Base-by-base conservation (phyloP, 169 alveolate genomes). In the Perkinsus olseni region DNA sequence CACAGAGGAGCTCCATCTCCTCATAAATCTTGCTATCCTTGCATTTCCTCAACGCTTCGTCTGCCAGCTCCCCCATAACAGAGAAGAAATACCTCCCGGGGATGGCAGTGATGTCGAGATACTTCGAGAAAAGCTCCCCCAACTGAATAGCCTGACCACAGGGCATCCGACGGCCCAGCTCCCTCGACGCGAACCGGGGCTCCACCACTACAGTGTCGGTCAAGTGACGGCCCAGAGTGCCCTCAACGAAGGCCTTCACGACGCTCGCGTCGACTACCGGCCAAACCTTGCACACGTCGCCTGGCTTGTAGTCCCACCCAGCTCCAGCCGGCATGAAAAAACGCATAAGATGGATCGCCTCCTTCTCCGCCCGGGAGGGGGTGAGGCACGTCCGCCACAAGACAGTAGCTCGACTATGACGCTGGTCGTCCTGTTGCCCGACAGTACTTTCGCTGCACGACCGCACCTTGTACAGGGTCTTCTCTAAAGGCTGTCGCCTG, bases 81-180 rank as follows among this genome's bases (percentile, higher is more conserved):
- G 92, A 93, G 28, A 96, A 91, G 91, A 96, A 95, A 91, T 94
- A 96, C 74, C 98, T 91, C 51, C 96, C 93, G 1, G 98, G 97
- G 6, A 96, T 95, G 36, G 94, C 94, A 0, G 94, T 91, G 11
- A 96, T 91, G 93, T 96, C 96, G 62, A 96, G 38, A 95, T 96
- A 96, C 51, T 92, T 91, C 21, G 48, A 91, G 90, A 96, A 94
- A 34, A 96, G 91, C 45, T 95, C 95, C 38, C 91, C 38, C 8
- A 94, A 91, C 21, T 92, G 31, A 0, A 96, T 31, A 38, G 82
- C 36, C 82, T 62, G 37, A 62, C 82, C 82, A 62, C 82, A 62
- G 8, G 82, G 82, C 82, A 62, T 13, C 34, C 82, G 82, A 6
- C 8, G 34, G 28, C 36, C 34, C 82, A 62, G 17, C 82, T 62